Base-by-base conservation (phyloP, 805 yeast genomes). In the Brettanomyces sp. region DNA sequence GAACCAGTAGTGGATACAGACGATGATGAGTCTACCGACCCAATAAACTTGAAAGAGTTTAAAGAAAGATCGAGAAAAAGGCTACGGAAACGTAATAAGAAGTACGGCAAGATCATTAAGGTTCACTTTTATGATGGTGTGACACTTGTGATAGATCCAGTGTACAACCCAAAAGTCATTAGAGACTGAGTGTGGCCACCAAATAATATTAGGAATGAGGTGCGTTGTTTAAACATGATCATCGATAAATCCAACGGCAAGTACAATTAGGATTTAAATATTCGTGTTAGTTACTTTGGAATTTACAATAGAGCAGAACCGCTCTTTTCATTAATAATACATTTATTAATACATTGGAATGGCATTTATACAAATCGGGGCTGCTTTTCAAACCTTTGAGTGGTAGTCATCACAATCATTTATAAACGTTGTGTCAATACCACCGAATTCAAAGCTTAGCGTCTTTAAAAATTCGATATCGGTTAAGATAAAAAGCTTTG, bases 121-220 rank as follows among this genome's bases (percentile, higher is more conserved):
- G 52, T 74, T 7, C 57, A 56, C 12, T 61, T 74, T 38, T 52
- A 61, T 42, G 65, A 70, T 43, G 72, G 72, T 2, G 56, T 61
- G 34, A 55, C 58, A n/a, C 43, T 74, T 23, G 51, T 66, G 1
- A 62, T 71, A 6, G 75, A 72, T 48, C 77, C 78, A 1, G 43
- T 62, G 5, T 48, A 54, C 8, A 59, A 53, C 18, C 60, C 65
- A 4, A 43, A 41, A 39, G 46, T 62, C 8, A 24, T 41, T 2
- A 6, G 37, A 39, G 42, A 25, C 11, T 28, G 32, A 28, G 11
- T 28, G 32, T 28, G 32, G 32, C 32, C 32, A 28, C 32, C 32
- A 3, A 28, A 28, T 28, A 9, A 7, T 28, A 7, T 28, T 9
- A 28, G 9, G 32, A 28, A 28, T 2, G 32, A 6, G 32, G 18